A percentile compares a stretch with the other conserved stretches of the same genome.
Evolutionary conservation across 257 asterid species (phyloP).

Genomic region (Misopates orontium): DNA sequence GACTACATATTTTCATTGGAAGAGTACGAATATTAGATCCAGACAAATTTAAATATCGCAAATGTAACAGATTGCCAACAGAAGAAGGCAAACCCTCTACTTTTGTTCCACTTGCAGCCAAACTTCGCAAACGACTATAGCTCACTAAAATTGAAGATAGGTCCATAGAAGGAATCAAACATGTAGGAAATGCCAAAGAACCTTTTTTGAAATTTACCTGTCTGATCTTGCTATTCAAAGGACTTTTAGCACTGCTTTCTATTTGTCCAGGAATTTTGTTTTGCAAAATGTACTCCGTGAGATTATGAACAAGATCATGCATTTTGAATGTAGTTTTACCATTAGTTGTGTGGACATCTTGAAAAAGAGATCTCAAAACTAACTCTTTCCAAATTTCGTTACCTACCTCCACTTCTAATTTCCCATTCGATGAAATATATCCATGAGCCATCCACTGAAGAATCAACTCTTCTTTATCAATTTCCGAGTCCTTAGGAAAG

Average conservation of each 20-base stretch:
- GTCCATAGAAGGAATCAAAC: slow-evolving; percentile 6
- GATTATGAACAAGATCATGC: slow-evolving; percentile 41
- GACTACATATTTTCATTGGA: slow-evolving; percentile 28
- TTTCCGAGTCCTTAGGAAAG: slow-evolving; percentile 26
- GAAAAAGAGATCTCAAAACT: too few relatives aligned
- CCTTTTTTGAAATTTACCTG: slow-evolving; percentile 2
- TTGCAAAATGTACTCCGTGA: slow-evolving; percentile 31
- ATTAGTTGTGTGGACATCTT: too few relatives aligned
- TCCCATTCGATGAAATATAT: too few relatives aligned
- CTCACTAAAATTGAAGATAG: neutral
- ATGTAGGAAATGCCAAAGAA: slow-evolving; percentile 13
- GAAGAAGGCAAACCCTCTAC: slow-evolving; percentile 1
- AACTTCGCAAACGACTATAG: slow-evolving; percentile 14
- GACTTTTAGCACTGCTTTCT: neutral
- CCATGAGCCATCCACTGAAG: slow-evolving; percentile 32
- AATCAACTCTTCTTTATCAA: slow-evolving; percentile 24
- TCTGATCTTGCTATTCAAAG: slow-evolving; percentile 18
- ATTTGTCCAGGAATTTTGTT: slow-evolving; percentile 16
- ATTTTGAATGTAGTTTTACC: slow-evolving; percentile 18
- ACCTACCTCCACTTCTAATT: too few relatives aligned
- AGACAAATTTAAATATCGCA: slow-evolving; percentile 31
- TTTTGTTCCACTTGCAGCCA: neutral
- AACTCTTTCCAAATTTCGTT: too few relatives aligned
- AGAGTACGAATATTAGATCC: neutral
- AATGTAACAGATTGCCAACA: slow-evolving; percentile 26